Evolutionary conservation across 768 basidiomycete species (phyloP).

Genomic region (Cystoderma amianthinum): DNA sequence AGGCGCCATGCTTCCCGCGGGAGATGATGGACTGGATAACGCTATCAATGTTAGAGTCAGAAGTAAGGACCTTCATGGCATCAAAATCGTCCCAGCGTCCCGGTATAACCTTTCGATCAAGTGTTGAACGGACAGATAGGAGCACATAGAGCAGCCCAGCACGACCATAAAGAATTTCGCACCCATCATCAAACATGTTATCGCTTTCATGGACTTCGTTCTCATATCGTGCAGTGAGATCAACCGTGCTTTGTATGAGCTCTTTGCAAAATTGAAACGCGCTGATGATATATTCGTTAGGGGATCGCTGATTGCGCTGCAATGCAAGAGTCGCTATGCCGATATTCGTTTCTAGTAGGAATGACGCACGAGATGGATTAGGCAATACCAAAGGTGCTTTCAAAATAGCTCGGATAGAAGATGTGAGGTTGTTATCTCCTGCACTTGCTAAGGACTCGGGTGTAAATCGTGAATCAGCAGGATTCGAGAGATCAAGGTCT

Average conservation of each 20-base stretch:
- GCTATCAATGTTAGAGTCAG: slow-evolving; percentile 22
- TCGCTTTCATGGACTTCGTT: slow-evolving; percentile 3
- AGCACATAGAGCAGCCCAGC: slow-evolving; percentile 50
- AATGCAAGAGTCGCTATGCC: slow-evolving; percentile 31
- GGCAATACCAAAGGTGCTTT: slow-evolving; percentile 1
- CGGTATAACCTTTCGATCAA: slow-evolving; percentile 2
- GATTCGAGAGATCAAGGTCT: neutral
- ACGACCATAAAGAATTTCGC: slow-evolving; percentile 54
- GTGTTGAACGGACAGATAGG: slow-evolving; percentile 30
- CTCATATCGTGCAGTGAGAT: slow-evolving; percentile 4
- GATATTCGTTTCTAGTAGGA: slow-evolving; percentile 29
- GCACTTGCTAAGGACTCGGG: neutral
- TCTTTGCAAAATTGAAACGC: slow-evolving; percentile 13
- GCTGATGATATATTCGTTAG: slow-evolving; percentile 13
- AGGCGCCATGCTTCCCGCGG: slow-evolving; percentile 34
- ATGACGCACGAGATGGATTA: slow-evolving; percentile 17
- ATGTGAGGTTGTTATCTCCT: neutral
- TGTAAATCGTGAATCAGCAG: no score
- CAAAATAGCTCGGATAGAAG: neutral
- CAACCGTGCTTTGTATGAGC: slow-evolving; percentile 12
- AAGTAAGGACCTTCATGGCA: slow-evolving; percentile 5
- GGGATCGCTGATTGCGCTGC: slow-evolving; percentile 12
- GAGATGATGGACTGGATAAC: slow-evolving; percentile 39
- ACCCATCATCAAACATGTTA: slow-evolving; percentile 34
- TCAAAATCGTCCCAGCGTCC: no score